Evolutionary conservation across 83 land plant genomes (phyloP), one percentile per base, ranked within the genome.

Genomic region (Larix sibirica): DNA sequence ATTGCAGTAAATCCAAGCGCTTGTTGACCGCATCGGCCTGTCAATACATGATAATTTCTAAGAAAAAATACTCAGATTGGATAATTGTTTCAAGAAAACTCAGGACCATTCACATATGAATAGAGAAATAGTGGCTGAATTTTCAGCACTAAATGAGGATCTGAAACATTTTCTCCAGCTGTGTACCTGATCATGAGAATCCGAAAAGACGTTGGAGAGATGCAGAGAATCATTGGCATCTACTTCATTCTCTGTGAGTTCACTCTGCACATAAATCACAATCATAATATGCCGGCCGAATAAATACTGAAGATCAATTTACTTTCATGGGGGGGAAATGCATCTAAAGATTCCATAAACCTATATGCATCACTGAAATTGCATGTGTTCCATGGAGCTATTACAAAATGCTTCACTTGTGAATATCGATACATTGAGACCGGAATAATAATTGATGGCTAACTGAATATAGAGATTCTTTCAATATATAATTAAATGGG

Each of bases 1-100:
- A 74, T 44, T 74, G 77, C 31, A 74, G 58, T 21, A 74, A 74
- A 40, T 74, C 77, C 14, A 74, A 26, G 56, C 77, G 58, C 77
- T 74, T 44, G 58, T 74, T 74, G 26, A 74, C 77, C 47, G 77
- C 77, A 74, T 74, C 58, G 21, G 26, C 58, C 77, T 74, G 26
- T 44, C 77, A 74, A 44, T 74, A 47, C 23, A 44, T 21, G 23
- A 24, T 47, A 74, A 21, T 54, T 12, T 54, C 58, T 13, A 54
- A 10, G 12, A 42, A 42, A 68, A 20, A 31, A 69, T 26, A 36
- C 21, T 54, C 58, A 12, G 13, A 54, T 10, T 54, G 14, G 58
- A 54, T 54, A 10, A 54, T 54, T 12, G 58, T 54, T 54, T 13
- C 58, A 54, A 54, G 14, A 54, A 54, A 3, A 20, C 4, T 38